Evolutionary conservation across 2,329 filamentous ascomycete species (phyloP).

Genomic region (Lecanoromycetidae sp.): DNA sequence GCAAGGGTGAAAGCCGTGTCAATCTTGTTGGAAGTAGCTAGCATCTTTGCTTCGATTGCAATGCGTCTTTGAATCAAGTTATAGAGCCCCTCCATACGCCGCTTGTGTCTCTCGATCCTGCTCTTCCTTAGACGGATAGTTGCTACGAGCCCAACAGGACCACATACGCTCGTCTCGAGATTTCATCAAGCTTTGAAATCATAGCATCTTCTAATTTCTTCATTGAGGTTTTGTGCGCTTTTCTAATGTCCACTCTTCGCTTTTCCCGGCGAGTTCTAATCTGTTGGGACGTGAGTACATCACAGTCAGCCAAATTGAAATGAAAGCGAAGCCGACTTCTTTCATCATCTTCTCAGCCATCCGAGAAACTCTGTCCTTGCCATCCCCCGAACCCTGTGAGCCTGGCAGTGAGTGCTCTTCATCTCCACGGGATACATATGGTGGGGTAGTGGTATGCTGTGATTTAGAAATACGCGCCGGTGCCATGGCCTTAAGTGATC

Average conservation of each 20-base stretch:
- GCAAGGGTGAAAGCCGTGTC: conserved; percentile 12
- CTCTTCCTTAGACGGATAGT: neutral
- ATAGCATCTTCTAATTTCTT: neutral
- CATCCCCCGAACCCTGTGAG: neutral
- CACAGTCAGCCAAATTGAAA: neutral
- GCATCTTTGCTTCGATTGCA: conserved; percentile 12
- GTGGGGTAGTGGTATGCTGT: neutral
- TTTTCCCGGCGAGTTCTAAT: neutral
- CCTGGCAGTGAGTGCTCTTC: neutral
- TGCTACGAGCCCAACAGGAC: neutral
- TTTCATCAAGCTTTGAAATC: neutral
- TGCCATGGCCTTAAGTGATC: neutral
- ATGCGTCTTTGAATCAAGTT: conserved; percentile 5
- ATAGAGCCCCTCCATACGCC: conserved; percentile 4
- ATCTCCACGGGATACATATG: neutral
- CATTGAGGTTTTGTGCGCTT: neutral
- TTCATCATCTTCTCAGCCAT: conserved; percentile 1
- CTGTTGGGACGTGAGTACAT: neutral
- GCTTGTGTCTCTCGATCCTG: conserved; percentile 1
- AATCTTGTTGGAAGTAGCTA: conserved; percentile 6
- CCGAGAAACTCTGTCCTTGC: neutral
- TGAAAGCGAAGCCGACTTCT: neutral
- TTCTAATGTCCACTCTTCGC: neutral
- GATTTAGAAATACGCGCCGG: neutral
- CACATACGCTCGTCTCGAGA: conserved; percentile 1